These are phyloP conservation scores for Tolypocladium album DNA, from an alignment of 2,329 filamentous ascomycete genomes.

Conservation along the genomic window DNA sequence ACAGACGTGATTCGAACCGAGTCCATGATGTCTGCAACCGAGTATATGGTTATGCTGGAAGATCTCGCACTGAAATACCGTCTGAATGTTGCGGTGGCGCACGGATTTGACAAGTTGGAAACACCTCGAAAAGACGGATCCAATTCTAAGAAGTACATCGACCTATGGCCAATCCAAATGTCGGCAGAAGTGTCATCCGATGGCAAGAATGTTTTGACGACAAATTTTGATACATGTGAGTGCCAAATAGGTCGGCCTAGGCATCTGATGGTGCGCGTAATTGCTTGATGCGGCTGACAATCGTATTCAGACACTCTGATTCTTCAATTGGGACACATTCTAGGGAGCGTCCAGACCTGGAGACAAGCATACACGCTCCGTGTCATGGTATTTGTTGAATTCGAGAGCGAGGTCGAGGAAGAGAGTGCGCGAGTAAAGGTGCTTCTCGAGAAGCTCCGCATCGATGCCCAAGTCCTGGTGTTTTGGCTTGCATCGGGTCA, in stretches of 20 bases:
- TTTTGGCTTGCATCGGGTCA: conserved; percentile 71
- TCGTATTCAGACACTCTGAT: conserved; percentile 57
- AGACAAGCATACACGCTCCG: conserved; percentile 61
- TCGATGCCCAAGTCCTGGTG: conserved; percentile 68
- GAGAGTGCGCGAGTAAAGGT: conserved; percentile 62
- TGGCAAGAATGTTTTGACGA: conserved; percentile 60
- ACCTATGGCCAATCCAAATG: conserved; percentile 91
- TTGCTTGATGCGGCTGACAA: not conserved
- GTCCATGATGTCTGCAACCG: conserved; percentile 56
- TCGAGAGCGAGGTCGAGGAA: conserved; percentile 73
- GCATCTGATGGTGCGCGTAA: not conserved
- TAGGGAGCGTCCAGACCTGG: conserved; percentile 74
- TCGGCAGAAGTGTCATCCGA: conserved; percentile 68
- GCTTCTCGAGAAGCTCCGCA: conserved; percentile 69
- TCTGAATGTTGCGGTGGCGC: conserved; percentile 76
- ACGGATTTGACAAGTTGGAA: conserved; percentile 68
- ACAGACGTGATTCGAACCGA: conserved; percentile 61
- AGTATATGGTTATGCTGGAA: conserved; percentile 74
- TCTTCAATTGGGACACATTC: conserved; percentile 73
- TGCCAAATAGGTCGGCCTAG: conserved; percentile 1
- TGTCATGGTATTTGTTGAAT: conserved; percentile 82
- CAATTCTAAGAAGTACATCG: conserved; percentile 67
- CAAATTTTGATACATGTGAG: conserved; percentile 84
- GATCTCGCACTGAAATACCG: conserved; percentile 68
- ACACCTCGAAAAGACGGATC: conserved; percentile 49